Evolutionary conservation across 2,329 filamentous ascomycete species (phyloP), one percentile per base, ranked within the genome.

Genomic region (Lithohypha guttulata): DNA sequence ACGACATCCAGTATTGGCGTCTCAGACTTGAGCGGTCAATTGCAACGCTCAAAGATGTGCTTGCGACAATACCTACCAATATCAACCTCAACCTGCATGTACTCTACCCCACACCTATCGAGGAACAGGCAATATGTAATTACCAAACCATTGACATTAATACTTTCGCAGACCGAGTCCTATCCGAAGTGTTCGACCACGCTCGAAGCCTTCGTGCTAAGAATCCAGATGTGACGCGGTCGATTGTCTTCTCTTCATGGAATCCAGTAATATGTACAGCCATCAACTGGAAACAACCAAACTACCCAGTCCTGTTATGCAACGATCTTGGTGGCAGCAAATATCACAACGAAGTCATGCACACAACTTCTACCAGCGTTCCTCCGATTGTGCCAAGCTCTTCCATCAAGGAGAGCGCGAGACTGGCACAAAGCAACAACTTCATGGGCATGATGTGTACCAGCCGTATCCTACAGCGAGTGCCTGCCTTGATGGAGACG

Each of bases 221-320:
- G 46, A 77, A 75, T 1, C 77, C 84, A 6, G 78, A 84, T 39
- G 75, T 79, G 11, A 79, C 91, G 50, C 73, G 87, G 27, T 93
- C 84, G 9, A 80, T 98, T 37, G 84, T 95, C 8, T 95, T 98
- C 59, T 93, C 84, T 53, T 93, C 85, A 15, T 94, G 89, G 61
- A 95, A 93, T 56, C 71, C 84, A 9, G 81, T 80, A 47, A 75
- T 96, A 14, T 98, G 91, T 62, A 93, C 84, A 11, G 87, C 89
- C 4, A 65, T 98, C 52, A 98, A 98, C 62, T 98, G 91, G 91
- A 98, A 98, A 61, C 91, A 98, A 60, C 91, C 91, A 2, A 98
- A 96, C 57, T 98, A 77, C 58, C 91, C 91, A 0, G 84, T 96
- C 0, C 83, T 98, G 51, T 70, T 96, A 32, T 95, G 87, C 64